These are phyloP conservation scores for Ceratocystis albifundus DNA, from an alignment of 2,329 filamentous ascomycete species.

Conservation along the genomic window DNA sequence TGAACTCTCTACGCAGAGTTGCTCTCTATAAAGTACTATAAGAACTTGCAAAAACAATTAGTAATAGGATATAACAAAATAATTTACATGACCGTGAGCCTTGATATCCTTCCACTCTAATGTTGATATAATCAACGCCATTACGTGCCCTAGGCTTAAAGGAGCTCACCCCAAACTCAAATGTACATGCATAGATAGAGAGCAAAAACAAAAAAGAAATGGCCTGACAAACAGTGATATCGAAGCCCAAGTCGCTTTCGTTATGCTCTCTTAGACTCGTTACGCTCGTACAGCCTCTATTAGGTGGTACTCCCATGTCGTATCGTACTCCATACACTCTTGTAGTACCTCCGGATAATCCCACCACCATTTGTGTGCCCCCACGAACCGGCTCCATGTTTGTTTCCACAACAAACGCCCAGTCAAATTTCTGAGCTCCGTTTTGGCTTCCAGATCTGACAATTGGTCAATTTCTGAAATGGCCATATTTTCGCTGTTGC, in stretches of 20 bases:
- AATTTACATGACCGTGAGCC: no score
- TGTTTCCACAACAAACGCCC: slow-evolving; percentile 50
- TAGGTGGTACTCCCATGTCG: slow-evolving; percentile 48
- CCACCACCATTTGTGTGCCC: slow-evolving; percentile 49
- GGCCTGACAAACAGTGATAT: slow-evolving; percentile 2
- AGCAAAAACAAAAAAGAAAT: slow-evolving; percentile 12
- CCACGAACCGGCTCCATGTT: slow-evolving; percentile 46
- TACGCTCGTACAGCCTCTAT: slow-evolving; percentile 40
- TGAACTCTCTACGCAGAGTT: background rate
- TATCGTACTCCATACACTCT: slow-evolving; percentile 44
- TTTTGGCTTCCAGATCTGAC: slow-evolving; percentile 31
- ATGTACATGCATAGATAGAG: no score
- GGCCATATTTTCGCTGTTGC: background rate
- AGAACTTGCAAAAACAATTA: no score
- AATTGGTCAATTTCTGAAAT: background rate
- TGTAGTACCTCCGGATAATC: slow-evolving; percentile 43
- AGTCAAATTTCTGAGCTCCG: slow-evolving; percentile 41
- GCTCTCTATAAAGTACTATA: no score
- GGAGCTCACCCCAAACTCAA: no score
- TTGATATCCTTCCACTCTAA: no score
- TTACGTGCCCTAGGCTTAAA: no score
- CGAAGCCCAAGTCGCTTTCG: background rate
- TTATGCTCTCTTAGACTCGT: background rate
- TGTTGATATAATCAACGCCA: no score
- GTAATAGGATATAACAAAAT: no score